A percentile compares a stretch with the other conserved stretches of the same genome.
Evolutionary conservation across 2,329 filamentous ascomycete genomes (phyloP).

Genomic region (Cercospora sp.): DNA sequence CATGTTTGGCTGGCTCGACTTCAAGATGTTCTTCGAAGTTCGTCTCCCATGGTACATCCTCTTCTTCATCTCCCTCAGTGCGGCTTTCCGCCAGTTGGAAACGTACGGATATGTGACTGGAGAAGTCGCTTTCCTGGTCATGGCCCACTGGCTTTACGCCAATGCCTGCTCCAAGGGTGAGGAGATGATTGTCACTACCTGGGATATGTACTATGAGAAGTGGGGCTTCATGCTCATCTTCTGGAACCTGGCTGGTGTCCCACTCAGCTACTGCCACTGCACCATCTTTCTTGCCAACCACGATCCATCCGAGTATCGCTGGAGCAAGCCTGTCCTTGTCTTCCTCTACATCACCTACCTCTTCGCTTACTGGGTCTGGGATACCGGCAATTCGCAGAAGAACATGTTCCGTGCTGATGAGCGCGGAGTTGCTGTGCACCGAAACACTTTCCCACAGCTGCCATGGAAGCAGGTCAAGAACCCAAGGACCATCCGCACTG

Average conservation of each 20-base stretch:
- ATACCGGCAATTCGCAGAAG: slow-evolving; percentile 90
- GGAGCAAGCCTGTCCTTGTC: slow-evolving; percentile 68
- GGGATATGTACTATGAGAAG: slow-evolving; percentile 97
- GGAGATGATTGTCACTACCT: slow-evolving; percentile 84
- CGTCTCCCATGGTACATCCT: slow-evolving; percentile 91
- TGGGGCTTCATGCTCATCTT: slow-evolving; percentile 98
- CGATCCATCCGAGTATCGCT: slow-evolving; percentile 71
- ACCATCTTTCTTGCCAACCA: slow-evolving; percentile 87
- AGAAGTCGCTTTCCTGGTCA: slow-evolving; percentile 79
- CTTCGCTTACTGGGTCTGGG: slow-evolving; percentile 87
- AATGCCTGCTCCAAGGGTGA: slow-evolving; percentile 92
- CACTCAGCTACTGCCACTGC: slow-evolving; percentile 90
- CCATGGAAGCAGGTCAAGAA: slow-evolving; percentile 83
- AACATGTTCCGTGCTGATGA: slow-evolving; percentile 84
- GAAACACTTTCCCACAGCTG: slow-evolving; percentile 85
- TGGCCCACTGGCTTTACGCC: slow-evolving; percentile 90
- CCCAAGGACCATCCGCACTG: slow-evolving; percentile 72
- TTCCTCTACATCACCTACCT: slow-evolving; percentile 71
- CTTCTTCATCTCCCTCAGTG: slow-evolving; percentile 72
- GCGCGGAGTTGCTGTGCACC: slow-evolving; percentile 66
- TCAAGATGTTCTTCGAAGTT: slow-evolving; percentile 96
- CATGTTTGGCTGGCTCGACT: slow-evolving; percentile 73
- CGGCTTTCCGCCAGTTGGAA: slow-evolving; percentile 81
- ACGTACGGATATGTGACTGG: slow-evolving; percentile 79
- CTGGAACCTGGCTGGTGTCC: slow-evolving; percentile 92